Percentiles rank a stretch among this genome's conserved stretches.
phyloP scores from a whole-genome alignment of 2,329 filamentous ascomycete genomes.

The Boeremia lycopersici region DNA sequence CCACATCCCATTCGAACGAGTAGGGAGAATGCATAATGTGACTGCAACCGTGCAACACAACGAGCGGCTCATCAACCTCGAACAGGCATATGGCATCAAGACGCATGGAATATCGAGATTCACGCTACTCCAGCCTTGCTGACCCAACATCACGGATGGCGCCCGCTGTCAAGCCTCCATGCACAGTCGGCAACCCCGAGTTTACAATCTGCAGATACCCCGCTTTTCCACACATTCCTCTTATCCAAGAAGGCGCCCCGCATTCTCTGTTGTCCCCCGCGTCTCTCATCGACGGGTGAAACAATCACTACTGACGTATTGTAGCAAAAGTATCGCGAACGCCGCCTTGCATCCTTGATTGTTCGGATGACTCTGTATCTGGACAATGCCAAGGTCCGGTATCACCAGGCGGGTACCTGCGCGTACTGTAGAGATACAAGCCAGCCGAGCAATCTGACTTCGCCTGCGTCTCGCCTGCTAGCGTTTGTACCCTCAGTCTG shows the following conservation, averaged over 20 bases:
- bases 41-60: neutral
- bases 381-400: neutral
- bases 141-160: neutral
- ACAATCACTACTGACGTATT: neutral
- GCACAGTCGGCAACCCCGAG: slow-evolving; percentile 1
- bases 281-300: neutral
- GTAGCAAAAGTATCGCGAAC: neutral
- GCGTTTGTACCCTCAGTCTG: neutral
- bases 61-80: neutral
- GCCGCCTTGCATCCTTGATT: neutral
- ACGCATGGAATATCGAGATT: too few species aligned
- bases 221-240: neutral
- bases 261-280: neutral
- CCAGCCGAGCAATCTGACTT: neutral
- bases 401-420: neutral
- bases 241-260: neutral
- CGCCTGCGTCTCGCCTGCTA: neutral
- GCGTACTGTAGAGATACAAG: too few species aligned
- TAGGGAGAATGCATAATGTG: neutral
- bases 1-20: neutral
- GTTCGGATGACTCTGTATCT: neutral
- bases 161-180: neutral
- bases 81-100: too few species aligned
- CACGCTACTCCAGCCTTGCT: neutral
- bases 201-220: neutral